A percentile compares a stretch with the other conserved stretches of the same genome.
phyloP scores from a whole-genome alignment of 176 grass and related monocot species.

The Carex pumila region DNA sequence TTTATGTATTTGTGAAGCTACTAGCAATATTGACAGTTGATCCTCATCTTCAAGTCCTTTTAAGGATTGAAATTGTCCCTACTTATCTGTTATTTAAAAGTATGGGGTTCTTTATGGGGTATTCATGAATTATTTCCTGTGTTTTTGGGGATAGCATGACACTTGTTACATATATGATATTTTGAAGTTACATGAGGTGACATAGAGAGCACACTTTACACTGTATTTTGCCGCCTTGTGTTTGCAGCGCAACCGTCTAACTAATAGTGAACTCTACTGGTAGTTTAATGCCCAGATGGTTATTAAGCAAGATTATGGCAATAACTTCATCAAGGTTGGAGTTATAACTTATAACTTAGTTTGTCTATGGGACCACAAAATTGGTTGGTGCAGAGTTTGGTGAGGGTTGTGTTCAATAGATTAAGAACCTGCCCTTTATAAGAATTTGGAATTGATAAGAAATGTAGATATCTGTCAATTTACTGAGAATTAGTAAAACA shows the following conservation, averaged over 20 bases:
- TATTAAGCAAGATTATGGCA: neutral
- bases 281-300: neutral
- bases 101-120: neutral
- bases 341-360: neutral
- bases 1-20: neutral
- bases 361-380: neutral
- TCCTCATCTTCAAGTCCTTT: neutral
- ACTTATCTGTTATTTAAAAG: neutral
- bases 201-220: neutral
- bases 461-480: neutral
- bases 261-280: neutral
- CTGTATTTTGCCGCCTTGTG: neutral
- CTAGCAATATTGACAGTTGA: neutral
- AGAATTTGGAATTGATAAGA: neutral
- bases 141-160: neutral
- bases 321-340: neutral
- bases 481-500: neutral
- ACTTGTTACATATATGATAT: neutral
- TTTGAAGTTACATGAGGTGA: neutral
- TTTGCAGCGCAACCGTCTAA: neutral
- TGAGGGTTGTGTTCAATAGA: neutral
- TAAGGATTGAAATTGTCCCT: neutral
- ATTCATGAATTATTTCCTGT: neutral
- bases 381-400: neutral
- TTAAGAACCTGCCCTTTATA: neutral